phyloP scores from a whole-genome alignment of 2,329 filamentous ascomycete species.

The Clarireedia paspali region DNA sequence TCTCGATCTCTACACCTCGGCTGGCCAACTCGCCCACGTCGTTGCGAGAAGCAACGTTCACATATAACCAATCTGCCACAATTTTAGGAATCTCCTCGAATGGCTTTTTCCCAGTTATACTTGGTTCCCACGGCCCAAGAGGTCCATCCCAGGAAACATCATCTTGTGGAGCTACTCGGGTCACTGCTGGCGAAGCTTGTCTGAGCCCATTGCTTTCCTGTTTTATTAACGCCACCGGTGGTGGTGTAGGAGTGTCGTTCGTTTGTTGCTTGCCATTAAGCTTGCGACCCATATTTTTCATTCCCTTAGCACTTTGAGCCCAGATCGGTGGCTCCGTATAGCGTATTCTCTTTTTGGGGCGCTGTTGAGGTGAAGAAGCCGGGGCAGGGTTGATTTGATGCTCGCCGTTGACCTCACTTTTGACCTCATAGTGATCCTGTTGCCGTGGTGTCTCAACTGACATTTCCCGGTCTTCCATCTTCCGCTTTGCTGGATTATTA shows the following conservation, averaged over 20 bases:
- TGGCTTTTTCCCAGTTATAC: slow-evolving; percentile 63
- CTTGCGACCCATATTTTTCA: slow-evolving; percentile 15
- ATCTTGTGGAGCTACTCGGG: slow-evolving; percentile 6
- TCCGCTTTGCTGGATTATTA: slow-evolving; percentile 21
- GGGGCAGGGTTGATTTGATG: slow-evolving; percentile 12
- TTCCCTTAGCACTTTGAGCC: slow-evolving; percentile 24
- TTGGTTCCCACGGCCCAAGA: slow-evolving; percentile 54
- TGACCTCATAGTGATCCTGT: slow-evolving; percentile 13
- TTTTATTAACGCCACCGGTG: slow-evolving; percentile 14
- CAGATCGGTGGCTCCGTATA: slow-evolving; percentile 46
- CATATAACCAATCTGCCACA: slow-evolving; percentile 76
- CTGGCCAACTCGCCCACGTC: slow-evolving; percentile 56
- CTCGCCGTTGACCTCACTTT: slow-evolving; percentile 19
- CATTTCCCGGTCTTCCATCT: slow-evolving; percentile 25
- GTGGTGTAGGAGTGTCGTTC: slow-evolving; percentile 10
- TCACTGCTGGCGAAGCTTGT: slow-evolving; percentile 13
- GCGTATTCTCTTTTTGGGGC: slow-evolving; percentile 40
- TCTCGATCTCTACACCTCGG: slow-evolving; percentile 70
- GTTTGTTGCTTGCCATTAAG: slow-evolving; percentile 18
- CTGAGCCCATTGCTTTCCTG: slow-evolving; percentile 23
- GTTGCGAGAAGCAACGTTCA: slow-evolving; percentile 59
- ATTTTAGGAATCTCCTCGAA: slow-evolving; percentile 66
- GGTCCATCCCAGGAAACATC: slow-evolving; percentile 12
- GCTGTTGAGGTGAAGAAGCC: slow-evolving; percentile 29
- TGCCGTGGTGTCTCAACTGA: slow-evolving; percentile 15